Base-by-base conservation (phyloP, 1,284 basidiomycete genomes). In the Ceratobasidium sp. region DNA sequence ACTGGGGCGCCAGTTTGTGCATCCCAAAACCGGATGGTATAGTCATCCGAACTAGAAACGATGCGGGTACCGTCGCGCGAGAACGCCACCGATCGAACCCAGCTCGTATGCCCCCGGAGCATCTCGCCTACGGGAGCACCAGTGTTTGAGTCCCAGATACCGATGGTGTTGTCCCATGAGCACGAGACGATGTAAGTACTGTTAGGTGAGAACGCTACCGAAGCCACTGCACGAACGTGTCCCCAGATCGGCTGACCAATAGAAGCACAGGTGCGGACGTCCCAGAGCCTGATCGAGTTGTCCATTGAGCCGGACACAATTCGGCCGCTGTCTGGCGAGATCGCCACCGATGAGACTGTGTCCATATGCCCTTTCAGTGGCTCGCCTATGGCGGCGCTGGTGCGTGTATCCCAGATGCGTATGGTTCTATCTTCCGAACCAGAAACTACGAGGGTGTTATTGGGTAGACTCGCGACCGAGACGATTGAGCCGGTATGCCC, bases 71-170 rank as follows among this genome's bases (percentile, higher is more conserved):
- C 11, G 11, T 41, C 56, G n/a, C 53, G 66, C 9, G 73, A 74
- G 36, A 74, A 75, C 15, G 36, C 33, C 29, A 62, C 67, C 22
- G 29, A 74, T 1, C 7, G n/a, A 29, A 75, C 67, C 6, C 11
- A 15, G 29, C 45, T 27, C 29, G 69, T 73, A 47, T 75, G 73
- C 15, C 74, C 71, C 14, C 72, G 31, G 36, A 41, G 36, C 6
- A 41, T 5, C 11, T 11, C 15, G 24, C 24, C 36, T 41, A 17
- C 15, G 6, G 4, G 24, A 51, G 17, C 50, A 17, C 63, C 31
- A 73, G n/a, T 67, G 19, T 29, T 31, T 17, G 33, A 22, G 54
- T 73, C 45, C 73, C 73, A 74, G 9, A 74, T n/a, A 11, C 73
- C 69, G 17, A 74, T 27, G 14, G 31, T 66, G 51, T 44, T 74